Percentiles rank a stretch among this genome's conserved stretches.
Evolutionary conservation across 2,329 filamentous ascomycete genomes (phyloP).

Genomic region (Sporothrix variecibatus): DNA sequence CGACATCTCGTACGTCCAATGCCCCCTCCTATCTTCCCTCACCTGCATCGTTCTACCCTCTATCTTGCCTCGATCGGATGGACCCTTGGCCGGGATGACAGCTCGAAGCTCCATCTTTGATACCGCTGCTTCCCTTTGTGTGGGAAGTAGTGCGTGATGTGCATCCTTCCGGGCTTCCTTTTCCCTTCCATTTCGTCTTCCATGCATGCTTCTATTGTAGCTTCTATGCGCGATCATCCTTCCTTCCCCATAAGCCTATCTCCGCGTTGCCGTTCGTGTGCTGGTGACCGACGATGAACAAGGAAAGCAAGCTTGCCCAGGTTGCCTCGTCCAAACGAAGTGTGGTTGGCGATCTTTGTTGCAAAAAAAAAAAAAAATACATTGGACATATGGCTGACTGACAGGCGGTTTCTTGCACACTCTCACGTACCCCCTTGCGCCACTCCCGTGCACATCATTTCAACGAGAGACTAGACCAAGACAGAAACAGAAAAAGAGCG

Average conservation of each 20-base stretch:
- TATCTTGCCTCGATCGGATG: not conserved
- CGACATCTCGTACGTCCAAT: not conserved
- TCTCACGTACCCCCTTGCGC: not conserved
- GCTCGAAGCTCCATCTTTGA: not conserved
- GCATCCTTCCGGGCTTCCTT: not conserved
- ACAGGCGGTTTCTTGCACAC: not conserved
- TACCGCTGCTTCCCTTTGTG: not conserved
- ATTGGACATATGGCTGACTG: not conserved
- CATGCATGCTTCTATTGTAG: slow-evolving; percentile 4
- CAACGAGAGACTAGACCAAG: not conserved
- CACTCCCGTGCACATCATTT: slow-evolving; percentile 5
- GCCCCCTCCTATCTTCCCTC: not conserved
- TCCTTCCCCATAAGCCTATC: not conserved
- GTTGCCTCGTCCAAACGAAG: not conserved
- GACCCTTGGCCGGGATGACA: slow-evolving; percentile 11
- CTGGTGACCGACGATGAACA: slow-evolving; percentile 11
- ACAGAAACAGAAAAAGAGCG: slow-evolving; percentile 8
- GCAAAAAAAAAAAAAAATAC: not conserved
- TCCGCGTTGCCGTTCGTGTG: not conserved
- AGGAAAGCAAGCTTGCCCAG: not conserved
- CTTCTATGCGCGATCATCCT: not conserved
- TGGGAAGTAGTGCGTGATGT: not conserved
- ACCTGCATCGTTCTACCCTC: not conserved
- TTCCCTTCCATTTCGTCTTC: not conserved
- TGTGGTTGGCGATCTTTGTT: not conserved